These are phyloP conservation scores for Bryopsis sp. DNA, from an alignment of 139 green algal genomes.

Conservation along the genomic window DNA sequence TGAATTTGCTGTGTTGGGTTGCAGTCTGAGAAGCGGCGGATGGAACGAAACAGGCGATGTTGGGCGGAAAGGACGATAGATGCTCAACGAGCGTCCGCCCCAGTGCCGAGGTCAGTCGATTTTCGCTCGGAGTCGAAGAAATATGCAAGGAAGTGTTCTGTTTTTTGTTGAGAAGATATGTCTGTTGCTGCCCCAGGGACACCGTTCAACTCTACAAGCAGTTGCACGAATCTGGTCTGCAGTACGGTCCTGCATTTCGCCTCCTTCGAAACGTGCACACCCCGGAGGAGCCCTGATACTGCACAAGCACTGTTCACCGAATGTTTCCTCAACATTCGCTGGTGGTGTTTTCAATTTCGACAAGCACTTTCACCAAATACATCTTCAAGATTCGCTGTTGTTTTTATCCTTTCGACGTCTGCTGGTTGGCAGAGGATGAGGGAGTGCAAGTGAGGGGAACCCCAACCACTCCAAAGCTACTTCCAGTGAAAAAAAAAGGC, in stretches of 20 bases:
- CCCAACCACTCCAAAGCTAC: neutral
- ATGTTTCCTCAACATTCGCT: neutral
- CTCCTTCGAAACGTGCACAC: conserved; percentile 84
- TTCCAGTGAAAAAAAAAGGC: too few species aligned
- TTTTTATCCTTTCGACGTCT: neutral
- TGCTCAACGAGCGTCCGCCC: conserved; percentile 65
- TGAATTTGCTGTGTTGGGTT: neutral
- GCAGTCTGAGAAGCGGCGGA: conserved; percentile 53
- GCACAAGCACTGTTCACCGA: neutral
- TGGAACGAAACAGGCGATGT: conserved; percentile 26
- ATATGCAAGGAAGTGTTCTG: neutral
- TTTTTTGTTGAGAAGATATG: neutral
- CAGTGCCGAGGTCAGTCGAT: conserved; percentile 53
- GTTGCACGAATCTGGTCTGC: conserved; percentile 63
- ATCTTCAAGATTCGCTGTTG: neutral
- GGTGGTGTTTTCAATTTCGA: neutral
- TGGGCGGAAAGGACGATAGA: conserved; percentile 77
- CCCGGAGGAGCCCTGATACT: conserved; percentile 37
- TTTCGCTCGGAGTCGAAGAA: too few species aligned
- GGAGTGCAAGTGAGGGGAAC: neutral
- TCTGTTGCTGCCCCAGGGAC: conserved; percentile 31
- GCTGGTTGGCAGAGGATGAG: too few species aligned
- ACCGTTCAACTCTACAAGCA: conserved; percentile 63
- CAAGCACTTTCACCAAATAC: neutral
- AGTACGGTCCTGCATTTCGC: conserved; percentile 83